phyloP scores from a whole-genome alignment of 345 rosid species.

The Nasturtium officinale region DNA sequence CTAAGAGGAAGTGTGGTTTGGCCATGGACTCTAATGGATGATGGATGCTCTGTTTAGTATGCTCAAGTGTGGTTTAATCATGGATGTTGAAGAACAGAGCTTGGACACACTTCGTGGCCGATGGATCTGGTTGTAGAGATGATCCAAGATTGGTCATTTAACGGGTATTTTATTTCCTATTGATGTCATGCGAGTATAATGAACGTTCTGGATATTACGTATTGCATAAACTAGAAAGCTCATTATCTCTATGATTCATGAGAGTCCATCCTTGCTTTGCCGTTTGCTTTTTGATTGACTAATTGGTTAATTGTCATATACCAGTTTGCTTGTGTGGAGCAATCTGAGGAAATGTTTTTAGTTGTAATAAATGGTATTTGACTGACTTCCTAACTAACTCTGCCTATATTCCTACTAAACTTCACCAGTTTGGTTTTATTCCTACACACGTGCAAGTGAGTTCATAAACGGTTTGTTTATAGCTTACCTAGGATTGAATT shows the following conservation, averaged over 20 bases:
- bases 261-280: background rate
- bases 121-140: slow-evolving; percentile 63
- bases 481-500: slow-evolving; percentile 36
- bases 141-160: slow-evolving; percentile 59
- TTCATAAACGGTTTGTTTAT: slow-evolving; percentile 23
- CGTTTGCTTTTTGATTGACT: background rate
- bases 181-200: background rate
- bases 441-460: slow-evolving; percentile 41
- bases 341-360: slow-evolving; percentile 7
- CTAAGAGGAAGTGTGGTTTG: slow-evolving; percentile 44
- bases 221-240: slow-evolving; percentile 36
- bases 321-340: slow-evolving; percentile 2
- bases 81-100: slow-evolving; percentile 49
- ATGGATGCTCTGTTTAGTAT: background rate
- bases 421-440: slow-evolving; percentile 37
- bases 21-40: slow-evolving; percentile 53
- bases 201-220: slow-evolving; percentile 55
- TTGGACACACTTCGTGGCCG: slow-evolving; percentile 41
- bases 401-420: slow-evolving; percentile 43
- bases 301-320: background rate
- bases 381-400: slow-evolving; percentile 34
- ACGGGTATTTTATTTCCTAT: slow-evolving; percentile 41
- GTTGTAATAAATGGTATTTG: slow-evolving; percentile 13
- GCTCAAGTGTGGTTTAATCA: background rate
- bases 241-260: background rate